Conservation (phyloP, 495 filamentous ascomycete species). For the Corynascus novoguineensis region DNA sequence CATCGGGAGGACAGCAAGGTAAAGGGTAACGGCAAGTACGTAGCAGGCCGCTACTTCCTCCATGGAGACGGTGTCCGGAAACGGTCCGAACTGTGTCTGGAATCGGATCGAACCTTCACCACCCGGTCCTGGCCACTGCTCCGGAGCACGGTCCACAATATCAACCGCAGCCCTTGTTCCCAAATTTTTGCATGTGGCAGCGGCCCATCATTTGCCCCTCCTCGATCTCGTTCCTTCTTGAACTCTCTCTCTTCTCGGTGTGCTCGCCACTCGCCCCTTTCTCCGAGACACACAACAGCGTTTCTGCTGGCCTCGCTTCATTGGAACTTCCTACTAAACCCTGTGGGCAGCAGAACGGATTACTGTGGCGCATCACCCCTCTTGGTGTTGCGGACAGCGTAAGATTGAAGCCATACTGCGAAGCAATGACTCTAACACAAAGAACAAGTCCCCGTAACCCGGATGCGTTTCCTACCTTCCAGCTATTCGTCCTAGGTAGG, state of each 20-base stretch:
- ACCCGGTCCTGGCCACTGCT: background rate
- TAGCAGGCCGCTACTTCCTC: background rate
- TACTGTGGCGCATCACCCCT: background rate
- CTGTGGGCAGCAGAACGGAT: background rate
- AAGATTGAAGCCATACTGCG: conserved; percentile 20
- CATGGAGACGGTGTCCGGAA: background rate
- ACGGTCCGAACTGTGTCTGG: background rate
- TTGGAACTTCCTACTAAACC: background rate
- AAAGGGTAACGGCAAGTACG: background rate
- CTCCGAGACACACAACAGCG: no score
- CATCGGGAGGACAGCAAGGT: no score
- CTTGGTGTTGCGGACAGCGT: conserved; percentile 15
- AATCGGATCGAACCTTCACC: background rate
- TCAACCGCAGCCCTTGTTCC: background rate
- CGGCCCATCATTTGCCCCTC: background rate
- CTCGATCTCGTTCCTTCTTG: background rate
- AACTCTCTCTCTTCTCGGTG: background rate
- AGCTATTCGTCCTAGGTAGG: conserved; percentile 71
- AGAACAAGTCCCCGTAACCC: conserved; percentile 46
- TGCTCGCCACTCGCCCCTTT: background rate
- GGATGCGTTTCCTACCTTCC: conserved; percentile 65
- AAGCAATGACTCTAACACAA: conserved; percentile 43
- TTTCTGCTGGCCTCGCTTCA: no score
- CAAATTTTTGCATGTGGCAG: background rate
- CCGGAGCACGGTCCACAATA: background rate